Conservation (phyloP, 129 eudicot genomes). For the Escallonia herrerae region DNA sequence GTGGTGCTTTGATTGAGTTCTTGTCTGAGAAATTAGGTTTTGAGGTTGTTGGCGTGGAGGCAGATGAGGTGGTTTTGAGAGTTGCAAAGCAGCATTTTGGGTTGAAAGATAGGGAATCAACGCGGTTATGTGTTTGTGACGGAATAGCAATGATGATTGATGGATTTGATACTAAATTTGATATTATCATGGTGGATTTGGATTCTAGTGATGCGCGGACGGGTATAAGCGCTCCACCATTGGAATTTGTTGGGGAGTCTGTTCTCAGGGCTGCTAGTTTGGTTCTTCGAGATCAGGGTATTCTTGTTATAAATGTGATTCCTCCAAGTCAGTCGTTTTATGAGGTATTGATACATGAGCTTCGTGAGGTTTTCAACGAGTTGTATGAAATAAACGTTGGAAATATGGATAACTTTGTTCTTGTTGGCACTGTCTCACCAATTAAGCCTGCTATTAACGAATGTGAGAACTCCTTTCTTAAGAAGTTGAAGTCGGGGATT, state of each 20-base stretch:
- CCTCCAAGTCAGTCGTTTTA: conserved; percentile 34
- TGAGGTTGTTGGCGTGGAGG: conserved; percentile 79
- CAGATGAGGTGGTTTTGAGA: conserved; percentile 59
- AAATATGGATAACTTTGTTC: conserved; percentile 67
- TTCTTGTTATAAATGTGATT: conserved; percentile 62
- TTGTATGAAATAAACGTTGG: conserved; percentile 60
- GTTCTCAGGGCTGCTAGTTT: conserved; percentile 37
- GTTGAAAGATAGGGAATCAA: conserved; percentile 24
- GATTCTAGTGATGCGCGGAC: conserved; percentile 69
- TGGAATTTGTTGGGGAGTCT: conserved; percentile 43
- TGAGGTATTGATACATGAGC: conserved; percentile 30
- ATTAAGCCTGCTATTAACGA: conserved; percentile 8
- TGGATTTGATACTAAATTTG: conserved; percentile 33
- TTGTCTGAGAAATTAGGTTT: conserved; percentile 41
- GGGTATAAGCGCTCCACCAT: conserved; percentile 65
- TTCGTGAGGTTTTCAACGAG: conserved; percentile 47
- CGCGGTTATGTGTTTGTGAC: conserved; percentile 47
- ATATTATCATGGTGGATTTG: conserved; percentile 87
- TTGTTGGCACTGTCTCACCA: conserved; percentile 50
- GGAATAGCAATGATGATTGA: conserved; percentile 38
- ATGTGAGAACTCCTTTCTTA: conserved; percentile 18
- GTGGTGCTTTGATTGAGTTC: conserved; percentile 76
- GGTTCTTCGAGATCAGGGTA: conserved; percentile 49
- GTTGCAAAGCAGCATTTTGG: conserved; percentile 63
- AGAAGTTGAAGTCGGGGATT: conserved; percentile 42